Evolutionary conservation across 2,329 filamentous ascomycete genomes (phyloP).

Genomic region (Ceratocystis smalleyi): DNA sequence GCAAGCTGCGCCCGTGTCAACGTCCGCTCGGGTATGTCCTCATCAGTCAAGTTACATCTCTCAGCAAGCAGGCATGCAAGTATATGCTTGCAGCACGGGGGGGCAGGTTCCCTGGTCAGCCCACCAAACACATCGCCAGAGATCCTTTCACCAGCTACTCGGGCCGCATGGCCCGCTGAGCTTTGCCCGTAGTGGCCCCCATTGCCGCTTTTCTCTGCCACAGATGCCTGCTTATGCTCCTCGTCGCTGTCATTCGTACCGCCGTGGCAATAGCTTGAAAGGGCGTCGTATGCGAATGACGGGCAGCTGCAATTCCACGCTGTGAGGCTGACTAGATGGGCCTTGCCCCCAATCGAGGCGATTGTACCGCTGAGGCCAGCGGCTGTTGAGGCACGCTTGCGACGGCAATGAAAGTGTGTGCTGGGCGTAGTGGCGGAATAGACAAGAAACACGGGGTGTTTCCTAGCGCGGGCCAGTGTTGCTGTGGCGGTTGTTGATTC

Average conservation of each 20-base stretch:
- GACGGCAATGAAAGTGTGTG: neutral
- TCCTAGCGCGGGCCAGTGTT: neutral
- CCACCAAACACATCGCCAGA: slow-evolving; percentile 33
- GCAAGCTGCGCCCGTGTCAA: slow-evolving; percentile 53
- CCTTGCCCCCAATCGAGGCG: neutral
- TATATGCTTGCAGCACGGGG: slow-evolving; percentile 69
- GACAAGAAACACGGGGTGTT: neutral
- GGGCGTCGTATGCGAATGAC: slow-evolving; percentile 61
- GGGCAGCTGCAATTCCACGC: slow-evolving; percentile 88
- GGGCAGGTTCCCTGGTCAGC: slow-evolving; percentile 26
- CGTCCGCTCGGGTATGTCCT: slow-evolving; percentile 33
- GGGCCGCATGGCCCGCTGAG: neutral
- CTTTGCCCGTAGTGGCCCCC: neutral
- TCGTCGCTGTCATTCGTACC: neutral
- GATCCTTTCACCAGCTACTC: neutral
- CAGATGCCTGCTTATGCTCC: neutral
- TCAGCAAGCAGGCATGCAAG: slow-evolving; percentile 67
- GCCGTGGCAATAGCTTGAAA: slow-evolving; percentile 26
- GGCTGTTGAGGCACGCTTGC: neutral
- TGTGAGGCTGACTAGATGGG: slow-evolving; percentile 55
- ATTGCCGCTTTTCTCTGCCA: slow-evolving; percentile 20
- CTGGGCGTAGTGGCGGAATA: neutral
- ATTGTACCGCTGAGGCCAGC: slow-evolving; percentile 15
- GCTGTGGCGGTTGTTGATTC: neutral
- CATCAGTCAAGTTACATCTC: slow-evolving; percentile 31